Conservation (phyloP, 139 green algal genomes). For the Chlorella vulgaris region DNA sequence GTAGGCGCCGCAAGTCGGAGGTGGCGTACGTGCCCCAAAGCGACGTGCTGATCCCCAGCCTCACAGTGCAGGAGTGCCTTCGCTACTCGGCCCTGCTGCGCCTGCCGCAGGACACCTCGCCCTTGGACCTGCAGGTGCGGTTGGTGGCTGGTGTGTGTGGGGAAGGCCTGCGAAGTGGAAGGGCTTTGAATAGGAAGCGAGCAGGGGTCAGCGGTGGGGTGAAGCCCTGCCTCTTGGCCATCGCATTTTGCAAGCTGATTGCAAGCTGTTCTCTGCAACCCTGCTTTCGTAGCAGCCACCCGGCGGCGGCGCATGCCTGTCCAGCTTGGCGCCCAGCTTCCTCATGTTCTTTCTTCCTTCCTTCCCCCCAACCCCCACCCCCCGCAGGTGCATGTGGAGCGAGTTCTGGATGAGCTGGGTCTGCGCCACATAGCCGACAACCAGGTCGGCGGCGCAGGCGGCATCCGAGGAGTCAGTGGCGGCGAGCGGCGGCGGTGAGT, state of each 20-base stretch:
- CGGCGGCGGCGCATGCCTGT: no score
- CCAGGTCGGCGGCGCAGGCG: conserved; percentile 49
- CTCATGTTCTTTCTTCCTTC: no score
- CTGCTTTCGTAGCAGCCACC: no score
- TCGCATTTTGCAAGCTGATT: no score
- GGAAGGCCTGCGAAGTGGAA: not conserved
- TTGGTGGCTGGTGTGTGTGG: conserved; percentile 45
- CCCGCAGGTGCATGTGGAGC: conserved; percentile 43
- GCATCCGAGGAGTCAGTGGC: conserved; percentile 44
- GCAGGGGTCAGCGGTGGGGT: no score
- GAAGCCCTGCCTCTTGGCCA: no score
- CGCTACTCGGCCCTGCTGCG: conserved; percentile 68
- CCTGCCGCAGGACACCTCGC: conserved; percentile 48
- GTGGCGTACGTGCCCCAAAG: conserved; percentile 79
- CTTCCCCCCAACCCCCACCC: no score
- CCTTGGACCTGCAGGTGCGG: conserved; percentile 30
- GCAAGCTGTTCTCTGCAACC: no score
- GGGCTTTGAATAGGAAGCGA: no score
- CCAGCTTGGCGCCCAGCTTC: no score
- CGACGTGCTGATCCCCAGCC: conserved; percentile 71
- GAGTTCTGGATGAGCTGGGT: conserved; percentile 56
- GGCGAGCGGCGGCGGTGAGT: conserved; percentile 57
- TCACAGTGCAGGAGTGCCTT: conserved; percentile 81
- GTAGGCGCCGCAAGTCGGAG: conserved; percentile 29
- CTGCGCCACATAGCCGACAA: conserved; percentile 51